Base-by-base conservation (phyloP, 1,139 yeast genomes). In the Blastobotrys indianensis region DNA sequence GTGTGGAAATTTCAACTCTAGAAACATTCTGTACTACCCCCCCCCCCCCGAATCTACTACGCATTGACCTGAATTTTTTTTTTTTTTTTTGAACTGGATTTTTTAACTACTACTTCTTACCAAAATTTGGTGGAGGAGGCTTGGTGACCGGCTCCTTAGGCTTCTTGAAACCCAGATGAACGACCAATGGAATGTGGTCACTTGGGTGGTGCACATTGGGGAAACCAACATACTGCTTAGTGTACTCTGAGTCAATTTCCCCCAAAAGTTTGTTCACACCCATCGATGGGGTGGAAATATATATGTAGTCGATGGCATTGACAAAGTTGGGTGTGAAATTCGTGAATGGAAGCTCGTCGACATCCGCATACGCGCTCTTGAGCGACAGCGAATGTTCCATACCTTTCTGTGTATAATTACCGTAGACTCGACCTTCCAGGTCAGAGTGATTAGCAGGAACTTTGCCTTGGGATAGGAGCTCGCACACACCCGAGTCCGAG, bases 121-220 rank as follows among this genome's bases (percentile, higher is more conserved):
- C 56, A 49, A 59, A 60, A 41, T 55, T 57, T 23, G 62, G 62
- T 28, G 47, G 43, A 3, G 63, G 56, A 11, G 55, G 57, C 36
- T 51, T 55, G n/a, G 51, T 37, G n/a, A 30, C 43, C 15, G 54
- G 53, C 39, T 64, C 66, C 52, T 61, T 66, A 48, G 59, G 59
- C 63, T 79, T 83, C 63, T 80, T 80, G 60, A 87, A 76, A 57
- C 80, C 85, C 58, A 88, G 82, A 63, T 81, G 80, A 28, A 92
- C 73, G 48, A 88, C 76, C 54, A 90, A 71, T 13, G 97, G 92
- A 58, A 90, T 79, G 67, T 92, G 97, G 66, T 92, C 98, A 39
- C 96, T 85, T 32, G 97, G 97, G 69, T 85, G 84, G 63, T 88
- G 85, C 15, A 90, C 88, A 63, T 87, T 87, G 17, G 99, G 99